phyloP scores from a whole-genome alignment of 345 rosid species.

The Hevea brasiliensis region DNA sequence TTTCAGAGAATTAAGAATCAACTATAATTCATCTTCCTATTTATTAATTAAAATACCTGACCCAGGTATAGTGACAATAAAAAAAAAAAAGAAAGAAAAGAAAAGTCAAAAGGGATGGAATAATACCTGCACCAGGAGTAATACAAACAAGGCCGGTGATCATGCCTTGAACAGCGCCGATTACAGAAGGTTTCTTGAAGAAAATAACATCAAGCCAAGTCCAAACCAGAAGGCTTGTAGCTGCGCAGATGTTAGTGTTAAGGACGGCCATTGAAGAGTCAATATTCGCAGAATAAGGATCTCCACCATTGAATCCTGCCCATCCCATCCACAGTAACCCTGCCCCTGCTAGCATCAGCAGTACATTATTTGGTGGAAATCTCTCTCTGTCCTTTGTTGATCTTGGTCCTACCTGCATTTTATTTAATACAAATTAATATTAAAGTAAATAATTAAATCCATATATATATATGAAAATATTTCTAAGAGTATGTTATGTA shows the following conservation, averaged over 20 bases:
- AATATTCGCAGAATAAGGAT: slow-evolving; percentile 44
- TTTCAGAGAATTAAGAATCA: no score
- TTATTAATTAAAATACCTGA: no score
- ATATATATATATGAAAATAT: no score
- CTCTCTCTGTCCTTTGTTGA: slow-evolving; percentile 43
- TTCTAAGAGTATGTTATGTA: no score
- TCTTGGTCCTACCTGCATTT: slow-evolving; percentile 53
- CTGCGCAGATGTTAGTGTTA: slow-evolving; percentile 54
- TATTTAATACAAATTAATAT: no score
- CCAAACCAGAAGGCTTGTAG: slow-evolving; percentile 54
- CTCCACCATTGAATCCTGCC: slow-evolving; percentile 61
- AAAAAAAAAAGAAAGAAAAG: no score
- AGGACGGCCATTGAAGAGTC: slow-evolving; percentile 54
- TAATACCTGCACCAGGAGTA: slow-evolving; percentile 55
- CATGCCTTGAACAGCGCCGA: slow-evolving; percentile 62
- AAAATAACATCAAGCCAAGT: slow-evolving; percentile 57
- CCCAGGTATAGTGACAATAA: no score
- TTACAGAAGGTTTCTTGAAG: slow-evolving; percentile 52
- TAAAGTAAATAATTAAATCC: no score
- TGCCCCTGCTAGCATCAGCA: slow-evolving; percentile 46
- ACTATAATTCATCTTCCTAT: no score
- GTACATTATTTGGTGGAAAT: slow-evolving; percentile 46
- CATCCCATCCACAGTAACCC: slow-evolving; percentile 59
- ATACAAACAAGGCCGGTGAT: slow-evolving; percentile 56
- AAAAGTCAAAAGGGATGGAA: no score